A percentile compares a stretch with the other conserved stretches of the same genome.
phyloP scores from a whole-genome alignment of 2,329 filamentous ascomycete species.

The Zymoseptoria crescenta region DNA sequence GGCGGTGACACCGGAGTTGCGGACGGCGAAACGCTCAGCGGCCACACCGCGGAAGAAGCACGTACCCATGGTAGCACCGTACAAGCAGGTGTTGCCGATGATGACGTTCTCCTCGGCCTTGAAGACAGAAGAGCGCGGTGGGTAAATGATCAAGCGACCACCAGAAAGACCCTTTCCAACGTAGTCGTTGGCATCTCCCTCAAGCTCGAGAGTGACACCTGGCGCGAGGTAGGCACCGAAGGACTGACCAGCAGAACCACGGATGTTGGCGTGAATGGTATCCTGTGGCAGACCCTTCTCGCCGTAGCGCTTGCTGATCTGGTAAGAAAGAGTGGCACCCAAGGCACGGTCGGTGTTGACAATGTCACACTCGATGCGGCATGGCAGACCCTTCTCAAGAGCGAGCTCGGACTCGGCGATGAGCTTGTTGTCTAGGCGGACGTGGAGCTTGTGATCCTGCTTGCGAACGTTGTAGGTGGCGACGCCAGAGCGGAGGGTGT shows the following conservation, averaged over 20 bases:
- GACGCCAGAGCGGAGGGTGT: conserved; percentile 86
- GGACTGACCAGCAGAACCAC: conserved; percentile 91
- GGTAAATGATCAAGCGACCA: conserved; percentile 87
- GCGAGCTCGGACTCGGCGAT: conserved; percentile 93
- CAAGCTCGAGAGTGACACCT: conserved; percentile 87
- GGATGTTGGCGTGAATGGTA: conserved; percentile 92
- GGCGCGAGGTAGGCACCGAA: conserved; percentile 92
- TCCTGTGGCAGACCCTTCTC: conserved; percentile 83
- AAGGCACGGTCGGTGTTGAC: conserved; percentile 94
- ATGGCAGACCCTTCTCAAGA: conserved; percentile 86
- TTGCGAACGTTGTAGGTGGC: conserved; percentile 97
- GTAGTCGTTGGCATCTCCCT: conserved; percentile 94
- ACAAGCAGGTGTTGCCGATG: conserved; percentile 89
- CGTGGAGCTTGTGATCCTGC: conserved; percentile 90
- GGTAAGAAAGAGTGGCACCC: conserved; percentile 90
- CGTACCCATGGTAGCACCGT: conserved; percentile 82
- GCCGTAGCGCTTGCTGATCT: conserved; percentile 86
- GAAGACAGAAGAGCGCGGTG: conserved; percentile 80
- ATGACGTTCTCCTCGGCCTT: conserved; percentile 95
- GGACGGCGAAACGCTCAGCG: conserved; percentile 91
- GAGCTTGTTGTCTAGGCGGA: conserved; percentile 91
- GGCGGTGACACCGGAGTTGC: conserved; percentile 92
- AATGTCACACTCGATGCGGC: conserved; percentile 88
- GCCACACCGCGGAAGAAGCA: conserved; percentile 97
- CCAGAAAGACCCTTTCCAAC: conserved; percentile 93